Conservation (phyloP, 805 yeast genomes). For the Candida stauntonica region DNA sequence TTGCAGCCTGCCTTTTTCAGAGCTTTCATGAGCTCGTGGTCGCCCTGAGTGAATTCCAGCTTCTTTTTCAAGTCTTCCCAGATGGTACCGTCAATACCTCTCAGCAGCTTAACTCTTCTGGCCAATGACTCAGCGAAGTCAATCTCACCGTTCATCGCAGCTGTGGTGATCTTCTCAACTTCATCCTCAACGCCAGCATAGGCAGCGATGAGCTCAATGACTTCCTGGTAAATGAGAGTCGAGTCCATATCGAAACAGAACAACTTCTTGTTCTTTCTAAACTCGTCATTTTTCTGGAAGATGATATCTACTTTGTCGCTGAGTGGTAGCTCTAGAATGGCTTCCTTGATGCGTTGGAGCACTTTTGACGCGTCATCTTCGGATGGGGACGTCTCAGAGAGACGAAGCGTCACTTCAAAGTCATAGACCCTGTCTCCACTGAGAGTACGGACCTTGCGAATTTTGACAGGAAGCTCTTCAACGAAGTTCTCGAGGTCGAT, state of each 20-base stretch:
- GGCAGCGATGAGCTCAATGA: constrained; percentile 91
- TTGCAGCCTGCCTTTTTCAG: constrained; percentile 60
- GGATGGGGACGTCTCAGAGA: constrained; percentile 18
- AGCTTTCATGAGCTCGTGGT: constrained; percentile 58
- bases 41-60: constrained; percentile 82
- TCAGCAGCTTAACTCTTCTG: constrained; percentile 71
- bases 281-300: constrained; percentile 34
- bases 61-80: constrained; percentile 76
- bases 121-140: constrained; percentile 81
- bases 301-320: constrained; percentile 37
- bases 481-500: constrained; percentile 26
- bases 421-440: constrained; percentile 38
- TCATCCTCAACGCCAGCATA: constrained; percentile 85
- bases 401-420: constrained; percentile 22
- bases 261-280: constrained; percentile 41
- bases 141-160: constrained; percentile 96
- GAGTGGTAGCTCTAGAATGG: constrained; percentile 13
- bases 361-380: constrained; percentile 12
- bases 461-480: constrained; percentile 28
- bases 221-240: constrained; percentile 92
- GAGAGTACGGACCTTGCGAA: constrained; percentile 27
- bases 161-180: constrained; percentile 84
- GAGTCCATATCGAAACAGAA: constrained; percentile 98
- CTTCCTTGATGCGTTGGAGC: constrained; percentile 14
- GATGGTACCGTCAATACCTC: constrained; percentile 72